A percentile compares a stretch with the other conserved stretches of the same genome.
phyloP scores from a whole-genome alignment of 768 basidiomycete genomes.

The Psilocybe cyanescens region DNA sequence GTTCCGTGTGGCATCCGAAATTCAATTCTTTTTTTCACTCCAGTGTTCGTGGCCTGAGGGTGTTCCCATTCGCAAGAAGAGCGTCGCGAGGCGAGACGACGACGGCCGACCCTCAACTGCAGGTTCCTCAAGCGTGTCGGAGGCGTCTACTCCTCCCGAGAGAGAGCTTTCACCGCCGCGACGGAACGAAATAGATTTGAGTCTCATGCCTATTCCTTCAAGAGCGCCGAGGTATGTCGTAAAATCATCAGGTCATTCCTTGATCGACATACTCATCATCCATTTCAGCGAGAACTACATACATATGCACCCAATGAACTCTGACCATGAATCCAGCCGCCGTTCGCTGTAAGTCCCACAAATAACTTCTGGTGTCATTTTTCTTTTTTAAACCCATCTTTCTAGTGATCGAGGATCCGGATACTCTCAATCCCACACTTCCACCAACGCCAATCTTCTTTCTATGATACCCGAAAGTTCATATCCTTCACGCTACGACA shows the following conservation, averaged over 20 bases:
- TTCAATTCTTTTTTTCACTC: constrained; percentile 10
- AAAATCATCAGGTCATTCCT: constrained; percentile 17
- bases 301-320: constrained; percentile 45
- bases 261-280: constrained; percentile 4
- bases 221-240: constrained; percentile 42
- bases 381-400: constrained; percentile 15
- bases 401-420: constrained; percentile 44
- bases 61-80: constrained; percentile 73
- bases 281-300: constrained; percentile 46
- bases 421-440: constrained; percentile 48
- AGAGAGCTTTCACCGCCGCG: constrained; percentile 68
- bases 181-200: constrained; percentile 46
- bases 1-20: constrained; percentile 1
- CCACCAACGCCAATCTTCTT: constrained; percentile 41
- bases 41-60: constrained; percentile 89
- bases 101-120: constrained; percentile 75
- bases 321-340: constrained; percentile 46
- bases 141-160: constrained; percentile 73
- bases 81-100: constrained; percentile 57
- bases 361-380: constrained; percentile 8
- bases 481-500: constrained; percentile 55
- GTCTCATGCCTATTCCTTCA: constrained; percentile 42
- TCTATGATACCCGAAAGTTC: constrained; percentile 67
- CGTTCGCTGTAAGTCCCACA: constrained; percentile 48
- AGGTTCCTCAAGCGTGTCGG: constrained; percentile 74